Percentiles rank a stretch among this genome's conserved stretches.
Evolutionary conservation across 306 rosid genomes (phyloP).

Genomic region (Ceratonia siliqua): DNA sequence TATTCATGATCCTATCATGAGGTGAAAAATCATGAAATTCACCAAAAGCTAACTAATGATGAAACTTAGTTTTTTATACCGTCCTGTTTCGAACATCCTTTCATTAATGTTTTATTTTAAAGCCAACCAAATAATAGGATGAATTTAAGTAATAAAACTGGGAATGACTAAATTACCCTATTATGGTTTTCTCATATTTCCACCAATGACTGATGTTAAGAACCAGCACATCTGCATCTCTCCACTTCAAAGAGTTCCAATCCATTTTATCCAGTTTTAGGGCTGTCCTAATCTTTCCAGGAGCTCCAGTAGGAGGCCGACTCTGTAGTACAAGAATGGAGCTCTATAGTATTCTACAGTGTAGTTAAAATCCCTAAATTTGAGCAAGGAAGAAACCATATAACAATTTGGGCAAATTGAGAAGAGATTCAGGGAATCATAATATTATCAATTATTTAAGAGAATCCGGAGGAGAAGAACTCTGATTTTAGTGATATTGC

Average conservation of each 20-base stretch:
- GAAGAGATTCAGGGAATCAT: no score
- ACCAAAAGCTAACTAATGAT: no score
- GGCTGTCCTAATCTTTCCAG: slow-evolving; percentile 53
- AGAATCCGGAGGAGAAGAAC: no score
- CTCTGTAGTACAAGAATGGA: slow-evolving; percentile 83
- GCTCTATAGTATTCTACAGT: slow-evolving; percentile 84
- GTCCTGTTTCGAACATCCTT: not conserved
- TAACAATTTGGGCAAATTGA: no score
- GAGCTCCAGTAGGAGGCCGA: slow-evolving; percentile 66
- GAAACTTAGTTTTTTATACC: no score
- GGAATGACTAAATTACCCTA: slow-evolving; percentile 61
- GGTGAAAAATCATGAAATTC: not conserved
- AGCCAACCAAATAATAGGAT: not conserved
- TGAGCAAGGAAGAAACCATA: no score
- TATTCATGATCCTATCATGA: not conserved
- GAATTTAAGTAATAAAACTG: not conserved
- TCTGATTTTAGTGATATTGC: no score
- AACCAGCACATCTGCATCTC: slow-evolving; percentile 73
- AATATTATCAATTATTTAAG: no score
- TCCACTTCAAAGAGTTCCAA: slow-evolving; percentile 78
- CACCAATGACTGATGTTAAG: slow-evolving; percentile 97
- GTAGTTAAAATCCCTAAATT: slow-evolving; percentile 70
- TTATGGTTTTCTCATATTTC: slow-evolving; percentile 86
- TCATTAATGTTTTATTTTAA: not conserved
- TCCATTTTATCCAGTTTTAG: slow-evolving; percentile 81